These are phyloP conservation scores for Solanum piurae DNA, from an alignment of 257 asterid species.

Conservation along the genomic window DNA sequence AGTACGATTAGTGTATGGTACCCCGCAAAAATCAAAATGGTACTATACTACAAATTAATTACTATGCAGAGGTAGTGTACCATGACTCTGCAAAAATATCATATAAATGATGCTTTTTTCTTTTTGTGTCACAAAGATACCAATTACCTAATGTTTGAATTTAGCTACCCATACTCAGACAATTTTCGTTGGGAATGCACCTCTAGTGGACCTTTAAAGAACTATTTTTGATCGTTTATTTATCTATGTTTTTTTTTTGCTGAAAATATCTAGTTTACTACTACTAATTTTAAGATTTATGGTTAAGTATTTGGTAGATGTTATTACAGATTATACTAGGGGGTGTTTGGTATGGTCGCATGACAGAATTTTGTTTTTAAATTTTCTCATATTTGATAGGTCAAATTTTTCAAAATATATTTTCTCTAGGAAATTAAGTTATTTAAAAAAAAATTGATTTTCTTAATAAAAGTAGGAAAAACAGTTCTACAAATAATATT, in stretches of 20 bases:
- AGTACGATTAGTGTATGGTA: neutral
- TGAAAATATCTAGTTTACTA: neutral
- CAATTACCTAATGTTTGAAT: neutral
- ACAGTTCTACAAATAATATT: too few relatives aligned
- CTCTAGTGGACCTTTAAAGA: neutral
- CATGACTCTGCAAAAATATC: neutral
- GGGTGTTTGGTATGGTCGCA: neutral
- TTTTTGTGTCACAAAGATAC: neutral
- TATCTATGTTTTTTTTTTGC: neutral
- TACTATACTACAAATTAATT: neutral
- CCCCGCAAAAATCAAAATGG: neutral
- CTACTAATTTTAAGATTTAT: neutral
- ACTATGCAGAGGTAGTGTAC: neutral
- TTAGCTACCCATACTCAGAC: neutral
- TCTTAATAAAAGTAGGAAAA: neutral
- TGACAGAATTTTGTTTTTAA: neutral
- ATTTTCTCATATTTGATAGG: neutral
- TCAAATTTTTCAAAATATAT: neutral
- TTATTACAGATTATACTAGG: neutral
- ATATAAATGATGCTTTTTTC: neutral
- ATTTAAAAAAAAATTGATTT: accelerated
- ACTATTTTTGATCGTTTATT: neutral
- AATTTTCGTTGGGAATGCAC: neutral
- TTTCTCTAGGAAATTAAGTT: neutral
- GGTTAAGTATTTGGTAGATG: neutral